A percentile compares a stretch with the other conserved stretches of the same genome.
These are phyloP conservation scores for Pilasporangium apinafurcum DNA, from an alignment of 352 stramenopile genomes.

Conservation along the genomic window DNA sequence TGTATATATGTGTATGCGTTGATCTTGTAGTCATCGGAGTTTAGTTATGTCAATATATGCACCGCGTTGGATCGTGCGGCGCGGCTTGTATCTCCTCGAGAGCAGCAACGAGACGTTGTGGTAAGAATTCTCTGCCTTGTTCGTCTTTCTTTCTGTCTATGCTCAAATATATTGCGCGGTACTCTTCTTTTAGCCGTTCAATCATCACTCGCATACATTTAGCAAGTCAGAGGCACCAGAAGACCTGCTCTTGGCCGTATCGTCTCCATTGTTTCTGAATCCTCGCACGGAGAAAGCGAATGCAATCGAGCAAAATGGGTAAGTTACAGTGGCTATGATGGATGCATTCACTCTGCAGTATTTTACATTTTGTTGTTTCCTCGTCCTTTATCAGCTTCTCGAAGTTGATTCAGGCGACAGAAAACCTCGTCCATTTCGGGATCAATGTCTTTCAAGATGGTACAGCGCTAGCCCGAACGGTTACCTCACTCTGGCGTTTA, in stretches of 20 bases:
- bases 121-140: conserved; percentile 34
- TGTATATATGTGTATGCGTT: too few species aligned
- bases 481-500: conserved; percentile 40
- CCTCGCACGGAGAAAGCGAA: conserved; percentile 20
- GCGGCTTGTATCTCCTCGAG: conserved; percentile 18
- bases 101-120: conserved; percentile 4
- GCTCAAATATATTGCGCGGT: too few species aligned
- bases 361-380: neutral
- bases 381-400: conserved; percentile 27
- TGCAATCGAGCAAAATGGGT: conserved; percentile 42
- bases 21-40: conserved; percentile 24
- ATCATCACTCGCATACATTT: conserved; percentile 5
- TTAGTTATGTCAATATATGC: conserved; percentile 64
- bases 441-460: conserved; percentile 41
- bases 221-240: conserved; percentile 59
- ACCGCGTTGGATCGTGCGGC: conserved; percentile 49
- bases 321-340: neutral
- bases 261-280: conserved; percentile 26
- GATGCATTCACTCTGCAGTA: neutral
- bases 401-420: conserved; percentile 56
- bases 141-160: neutral
- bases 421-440: conserved; percentile 65
- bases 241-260: conserved; percentile 46
- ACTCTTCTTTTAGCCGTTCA: neutral
- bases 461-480: conserved; percentile 29